Conservation (phyloP, 2,329 filamentous ascomycete genomes). For the Elsinoe australis region DNA sequence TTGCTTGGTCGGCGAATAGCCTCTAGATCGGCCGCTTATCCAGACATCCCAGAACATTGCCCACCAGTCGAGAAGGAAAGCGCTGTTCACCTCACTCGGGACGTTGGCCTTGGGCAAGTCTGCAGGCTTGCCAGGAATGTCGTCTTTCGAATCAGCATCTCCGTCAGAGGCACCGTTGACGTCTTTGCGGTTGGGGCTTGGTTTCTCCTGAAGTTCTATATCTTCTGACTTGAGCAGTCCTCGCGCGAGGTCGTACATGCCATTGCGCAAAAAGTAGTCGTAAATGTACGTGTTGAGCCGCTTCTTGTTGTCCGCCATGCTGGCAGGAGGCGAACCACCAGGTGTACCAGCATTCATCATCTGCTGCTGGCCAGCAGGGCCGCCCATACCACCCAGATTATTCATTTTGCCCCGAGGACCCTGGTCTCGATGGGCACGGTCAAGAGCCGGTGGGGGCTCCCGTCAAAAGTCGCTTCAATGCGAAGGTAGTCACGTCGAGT, state of each 20-base stretch:
- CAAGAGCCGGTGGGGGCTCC: slow-evolving; percentile 19
- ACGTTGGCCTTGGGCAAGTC: slow-evolving; percentile 72
- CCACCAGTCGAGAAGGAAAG: slow-evolving; percentile 97
- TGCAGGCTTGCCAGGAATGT: slow-evolving; percentile 66
- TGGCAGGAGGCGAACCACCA: slow-evolving; percentile 25
- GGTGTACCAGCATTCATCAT: slow-evolving; percentile 32
- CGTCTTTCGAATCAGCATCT: slow-evolving; percentile 70
- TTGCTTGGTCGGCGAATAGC: slow-evolving; percentile 49
- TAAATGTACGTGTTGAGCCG: slow-evolving; percentile 78
- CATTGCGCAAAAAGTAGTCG: slow-evolving; percentile 81
- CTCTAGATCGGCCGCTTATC: slow-evolving; percentile 61
- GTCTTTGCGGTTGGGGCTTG: slow-evolving; percentile 56
- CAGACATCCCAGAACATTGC: slow-evolving; percentile 96
- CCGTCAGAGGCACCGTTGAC: slow-evolving; percentile 62
- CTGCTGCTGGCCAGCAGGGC: slow-evolving; percentile 55
- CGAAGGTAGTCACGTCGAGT: slow-evolving; percentile 9
- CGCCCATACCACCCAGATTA: slow-evolving; percentile 57
- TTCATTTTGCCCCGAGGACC: slow-evolving; percentile 59
- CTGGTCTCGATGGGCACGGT: slow-evolving; percentile 32
- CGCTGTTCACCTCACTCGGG: slow-evolving; percentile 58
- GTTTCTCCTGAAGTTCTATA: slow-evolving; percentile 48
- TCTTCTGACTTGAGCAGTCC: slow-evolving; percentile 51
- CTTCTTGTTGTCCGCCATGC: slow-evolving; percentile 24
- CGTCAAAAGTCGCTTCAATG: slow-evolving; percentile 1
- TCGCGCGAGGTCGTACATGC: slow-evolving; percentile 76